Base-by-base conservation (phyloP, 129 eudicot genomes). In the Helianthus annuus region DNA sequence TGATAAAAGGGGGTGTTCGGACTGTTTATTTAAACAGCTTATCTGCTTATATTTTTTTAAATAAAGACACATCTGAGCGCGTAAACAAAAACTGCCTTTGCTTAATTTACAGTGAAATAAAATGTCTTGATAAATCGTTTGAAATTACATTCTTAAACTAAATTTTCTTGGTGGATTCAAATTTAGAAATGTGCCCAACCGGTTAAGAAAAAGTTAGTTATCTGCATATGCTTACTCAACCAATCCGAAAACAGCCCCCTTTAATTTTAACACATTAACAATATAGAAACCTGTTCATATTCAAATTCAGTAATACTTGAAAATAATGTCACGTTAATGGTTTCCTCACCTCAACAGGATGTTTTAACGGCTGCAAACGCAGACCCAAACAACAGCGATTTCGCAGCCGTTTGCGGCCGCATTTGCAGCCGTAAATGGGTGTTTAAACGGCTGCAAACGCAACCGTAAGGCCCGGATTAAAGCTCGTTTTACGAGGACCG, bases 271-370 rank as follows among this genome's bases (percentile, higher is more conserved):
- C 67, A n/a, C 4, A 76, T 22, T 1, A 56, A 55, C 40, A 11
- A 66, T n/a, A 44, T 17, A 56, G 11, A 45, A 12, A 29, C 13
- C 13, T 56, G 1, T 57, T 38, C 7, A 62, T 29, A 70, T 29
- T 49, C 49, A 63, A 71, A 63, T 29, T 61, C 67, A 27, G 46
- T 70, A 64, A 12, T 61, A 2, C 12, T 19, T 19, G 22, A 61
- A 15, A 5, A 40, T 68, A 58, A 76, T 7, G 55, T 39, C 64
- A 52, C n/a, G 3, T 48, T 22, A 17, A 40, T 17, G 13, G 55
- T 42, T 24, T 70, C 68, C 80, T 75, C 74, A 81, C 85, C 84
- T 77, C 78, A 6, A 77, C 70, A 29, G 82, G 89, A 71, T n/a
- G n/a, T n/a, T n/a, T n/a, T n/a, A n/a, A n/a, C n/a, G n/a, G n/a